Percentiles rank a stretch among this genome's conserved stretches.
These are phyloP conservation scores for Leishmania arabica DNA, from an alignment of 208 protist species.

Conservation along the genomic window DNA sequence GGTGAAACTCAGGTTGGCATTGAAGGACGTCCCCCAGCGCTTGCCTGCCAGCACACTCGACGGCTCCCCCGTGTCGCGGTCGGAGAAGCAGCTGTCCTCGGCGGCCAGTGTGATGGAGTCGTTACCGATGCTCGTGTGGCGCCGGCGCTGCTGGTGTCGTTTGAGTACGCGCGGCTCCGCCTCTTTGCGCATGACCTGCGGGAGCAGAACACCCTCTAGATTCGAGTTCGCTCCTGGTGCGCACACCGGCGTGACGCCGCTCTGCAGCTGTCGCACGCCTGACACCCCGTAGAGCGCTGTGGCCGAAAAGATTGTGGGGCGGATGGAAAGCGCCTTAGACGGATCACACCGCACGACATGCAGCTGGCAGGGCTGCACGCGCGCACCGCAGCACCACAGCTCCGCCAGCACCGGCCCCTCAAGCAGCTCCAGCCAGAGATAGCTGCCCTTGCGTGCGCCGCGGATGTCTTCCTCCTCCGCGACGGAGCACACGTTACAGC, in stretches of 20 bases:
- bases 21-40: background rate
- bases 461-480: conserved; percentile 27
- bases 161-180: conserved; percentile 43
- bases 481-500: background rate
- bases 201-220: conserved; percentile 75
- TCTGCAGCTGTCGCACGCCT: conserved; percentile 51
- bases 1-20: conserved; percentile 1
- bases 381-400: conserved; percentile 82
- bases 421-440: conserved; percentile 82
- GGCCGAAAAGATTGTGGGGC: conserved; percentile 62
- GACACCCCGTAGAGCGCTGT: conserved; percentile 64
- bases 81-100: conserved; percentile 32
- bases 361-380: conserved; percentile 81
- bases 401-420: conserved; percentile 69
- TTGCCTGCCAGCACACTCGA: conserved; percentile 5
- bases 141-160: conserved; percentile 2
- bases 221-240: conserved; percentile 50
- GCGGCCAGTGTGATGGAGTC: conserved; percentile 25
- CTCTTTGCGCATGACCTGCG: conserved; percentile 58
- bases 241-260: conserved; percentile 52
- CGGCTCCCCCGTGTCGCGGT: conserved; percentile 17
- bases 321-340: conserved; percentile 29
- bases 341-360: conserved; percentile 79
- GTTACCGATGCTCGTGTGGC: conserved; percentile 10
- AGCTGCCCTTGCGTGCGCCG: conserved; percentile 47